Conservation (phyloP, 805 yeast genomes). For the Ogataea salicorniae region DNA sequence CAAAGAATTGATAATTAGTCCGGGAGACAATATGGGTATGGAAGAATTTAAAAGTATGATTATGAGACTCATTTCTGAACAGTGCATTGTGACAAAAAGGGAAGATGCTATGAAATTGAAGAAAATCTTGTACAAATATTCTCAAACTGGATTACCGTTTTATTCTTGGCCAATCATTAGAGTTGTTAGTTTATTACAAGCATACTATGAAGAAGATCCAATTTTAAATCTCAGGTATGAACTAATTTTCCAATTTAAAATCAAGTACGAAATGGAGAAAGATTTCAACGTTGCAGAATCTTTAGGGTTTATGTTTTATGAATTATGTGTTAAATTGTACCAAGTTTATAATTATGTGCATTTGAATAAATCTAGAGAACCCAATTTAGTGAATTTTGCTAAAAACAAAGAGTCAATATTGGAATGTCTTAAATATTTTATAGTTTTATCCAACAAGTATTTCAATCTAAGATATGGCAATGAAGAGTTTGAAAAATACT, state of each 20-base stretch:
- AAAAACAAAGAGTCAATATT: slow-evolving; percentile 1
- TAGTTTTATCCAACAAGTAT: not conserved
- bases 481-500: not conserved
- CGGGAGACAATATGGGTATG: no score
- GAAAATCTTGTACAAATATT: not conserved
- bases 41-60: no score
- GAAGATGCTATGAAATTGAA: no score
- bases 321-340: slow-evolving; percentile 7
- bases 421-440: slow-evolving; percentile 1
- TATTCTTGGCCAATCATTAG: slow-evolving; percentile 21
- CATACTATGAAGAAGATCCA: slow-evolving; percentile 5
- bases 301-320: slow-evolving; percentile 17
- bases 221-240: slow-evolving; percentile 10
- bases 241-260: slow-evolving; percentile 7
- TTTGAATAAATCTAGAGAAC: no score
- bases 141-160: slow-evolving; percentile 8
- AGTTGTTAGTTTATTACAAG: slow-evolving; percentile 8
- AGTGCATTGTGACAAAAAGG: no score
- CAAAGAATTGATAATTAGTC: not conserved
- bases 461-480: not conserved
- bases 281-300: slow-evolving; percentile 2
- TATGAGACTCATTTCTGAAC: no score
- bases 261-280: slow-evolving; percentile 7
- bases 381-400: not conserved
- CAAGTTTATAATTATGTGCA: no score